Evolutionary conservation across 371 early-diverging fungal species (phyloP), one percentile per base, ranked within the genome.

Genomic region (Parasitella parasitica): DNA sequence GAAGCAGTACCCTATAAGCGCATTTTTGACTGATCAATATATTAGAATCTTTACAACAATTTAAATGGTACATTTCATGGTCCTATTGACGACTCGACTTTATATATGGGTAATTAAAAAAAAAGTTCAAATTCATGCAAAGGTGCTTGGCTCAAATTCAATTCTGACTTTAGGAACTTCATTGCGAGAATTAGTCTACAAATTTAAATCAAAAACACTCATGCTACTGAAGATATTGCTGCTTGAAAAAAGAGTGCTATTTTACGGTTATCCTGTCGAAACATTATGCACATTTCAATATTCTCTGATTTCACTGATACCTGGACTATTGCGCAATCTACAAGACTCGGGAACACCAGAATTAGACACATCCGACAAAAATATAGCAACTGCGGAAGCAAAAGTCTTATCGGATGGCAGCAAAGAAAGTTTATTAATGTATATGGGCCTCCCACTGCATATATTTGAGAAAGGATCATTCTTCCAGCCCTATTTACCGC

Each of bases 401-500:
- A 72, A 71, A 51, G 61, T 67, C n/a, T 61, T 76, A 3, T 37
- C 57, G 4, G 72, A 61, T 57, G 76, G 75, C 2, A 72, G 76
- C 18, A 84, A 83, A 59, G 80, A 73, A 5, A 79, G 80, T 28
- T 65, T 83, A 27, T 64, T 84, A 51, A 72, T 77, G 30, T 83
- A 82, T 32, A 77, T 85, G 66, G 89, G 91, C 11, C 68, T 90
- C 18, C 94, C 94, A 20, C 69, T 93, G 12, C 71, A 84, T 38
- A 72, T 91, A 7, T 93, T 92, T 72, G 91, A 88, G 49, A 81
- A 88, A 72, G 90, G 90, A 0, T 81, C 87, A 0, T 91, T 93
- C 52, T 91, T 91, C 61, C 93, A 91, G 57, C 94, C 94, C 8
- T 94, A 94, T 63, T 73, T 92, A 43, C 93, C 94, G 11, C 72